Base-by-base conservation (phyloP, 352 stramenopile species). In the Globisporangium mamillatum region DNA sequence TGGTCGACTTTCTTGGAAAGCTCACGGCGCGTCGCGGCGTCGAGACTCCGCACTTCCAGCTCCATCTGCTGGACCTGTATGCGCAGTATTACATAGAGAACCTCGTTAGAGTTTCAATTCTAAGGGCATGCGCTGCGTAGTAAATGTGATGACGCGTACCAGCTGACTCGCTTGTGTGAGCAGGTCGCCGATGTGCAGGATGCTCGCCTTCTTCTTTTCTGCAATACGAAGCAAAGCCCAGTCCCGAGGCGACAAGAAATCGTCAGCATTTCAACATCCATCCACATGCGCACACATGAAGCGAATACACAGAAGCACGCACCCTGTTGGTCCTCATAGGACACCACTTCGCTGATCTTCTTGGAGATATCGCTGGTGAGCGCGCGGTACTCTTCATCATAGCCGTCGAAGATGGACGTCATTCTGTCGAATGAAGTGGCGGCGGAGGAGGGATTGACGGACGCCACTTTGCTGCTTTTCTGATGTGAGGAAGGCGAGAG, bases 391-490 rank as follows among this genome's bases (percentile, higher is more conserved):
- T 96, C 88, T 75, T 96, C 88, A 64, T 96, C 88, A 70, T 96
- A 96, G 48, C 86, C 84, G 69, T 96, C 88, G 54, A 96, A 96
- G 66, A 94, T 96, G 44, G 86, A 92, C 70, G 88, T 96, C 86
- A 94, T 96, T 57, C 66, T 75, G 71, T 68, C 69, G 57, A 71
- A 68, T 8, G 64, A 65, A 2, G 64, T 52, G 60, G 54, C n/a
- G 7, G 61, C 9, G 6, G 56, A 32, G 3, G 61, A 54, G 24
- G 58, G 16, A 18, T 22, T 53, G 41, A 50, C 14, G 9, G 67
- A 29, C 63, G 60, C 48, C 61, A 73, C 48, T 59, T 61, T 71
- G 24, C 12, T 58, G 10, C 22, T 32, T 29, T 59, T 12, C 14
- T 48, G 20, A 1, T 9, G 18, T 29, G 38, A 12, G 12, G 44